Conservation (phyloP, 768 basidiomycete genomes). For the Coprinellus aureogranulatus region DNA sequence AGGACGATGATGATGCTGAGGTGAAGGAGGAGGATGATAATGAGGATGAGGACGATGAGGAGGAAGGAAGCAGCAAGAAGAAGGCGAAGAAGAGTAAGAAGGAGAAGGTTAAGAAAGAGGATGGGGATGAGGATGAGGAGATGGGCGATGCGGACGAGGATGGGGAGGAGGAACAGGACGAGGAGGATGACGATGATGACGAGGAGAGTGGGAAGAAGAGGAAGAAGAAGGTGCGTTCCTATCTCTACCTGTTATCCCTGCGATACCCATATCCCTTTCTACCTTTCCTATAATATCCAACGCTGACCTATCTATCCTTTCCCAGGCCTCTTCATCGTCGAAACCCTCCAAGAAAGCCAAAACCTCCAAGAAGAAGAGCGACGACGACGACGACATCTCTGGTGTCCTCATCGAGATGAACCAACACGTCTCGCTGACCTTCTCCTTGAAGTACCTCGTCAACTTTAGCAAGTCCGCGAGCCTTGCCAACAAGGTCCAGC, state of each 20-base stretch:
- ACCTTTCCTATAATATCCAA: no score
- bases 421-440: conserved; percentile 86
- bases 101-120: conserved; percentile 51
- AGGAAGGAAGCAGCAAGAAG: conserved; percentile 44
- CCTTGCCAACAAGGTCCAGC: conserved; percentile 67
- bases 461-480: conserved; percentile 92
- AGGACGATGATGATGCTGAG: conserved; percentile 29
- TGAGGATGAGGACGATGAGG: conserved; percentile 45
- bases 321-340: conserved; percentile 33
- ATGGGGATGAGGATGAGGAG: conserved; percentile 41
- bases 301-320: not conserved
- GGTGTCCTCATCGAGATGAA: conserved; percentile 83
- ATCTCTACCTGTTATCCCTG: not conserved
- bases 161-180: conserved; percentile 49
- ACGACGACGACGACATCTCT: conserved; percentile 49
- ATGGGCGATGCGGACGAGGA: conserved; percentile 44
- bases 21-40: conserved; percentile 38
- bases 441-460: conserved; percentile 94
- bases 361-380: conserved; percentile 44
- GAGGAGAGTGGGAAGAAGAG: conserved; percentile 63
- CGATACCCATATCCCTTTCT: not conserved
- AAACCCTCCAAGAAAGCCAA: conserved; percentile 48
- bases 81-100: conserved; percentile 55
- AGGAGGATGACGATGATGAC: conserved; percentile 50
- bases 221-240: conserved; percentile 57